Evolutionary conservation across 148 eudicot genomes (phyloP).

Genomic region (Rhododendron kiyosumense): DNA sequence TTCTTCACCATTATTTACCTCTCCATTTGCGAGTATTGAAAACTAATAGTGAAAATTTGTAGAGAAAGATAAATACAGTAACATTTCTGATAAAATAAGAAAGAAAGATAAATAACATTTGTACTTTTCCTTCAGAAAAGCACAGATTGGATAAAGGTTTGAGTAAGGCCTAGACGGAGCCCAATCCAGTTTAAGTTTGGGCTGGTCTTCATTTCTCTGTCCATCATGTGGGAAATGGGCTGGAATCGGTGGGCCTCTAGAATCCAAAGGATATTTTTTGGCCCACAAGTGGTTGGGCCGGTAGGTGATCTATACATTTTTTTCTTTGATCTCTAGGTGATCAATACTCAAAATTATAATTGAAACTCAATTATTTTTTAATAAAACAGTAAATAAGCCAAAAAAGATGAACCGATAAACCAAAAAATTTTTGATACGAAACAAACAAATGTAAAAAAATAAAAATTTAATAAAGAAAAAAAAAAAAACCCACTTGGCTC

Average conservation of each 20-base stretch:
- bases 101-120: background rate
- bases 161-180: background rate
- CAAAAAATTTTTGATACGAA: no score
- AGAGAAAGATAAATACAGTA: background rate
- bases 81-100: background rate
- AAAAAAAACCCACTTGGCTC: no score
- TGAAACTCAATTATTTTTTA: no score
- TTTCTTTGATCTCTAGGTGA: no score
- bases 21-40: background rate
- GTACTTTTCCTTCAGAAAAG: background rate
- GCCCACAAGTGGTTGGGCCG: background rate
- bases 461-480: no score
- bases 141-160: background rate
- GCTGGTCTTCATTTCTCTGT: background rate
- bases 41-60: background rate
- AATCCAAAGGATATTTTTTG: background rate
- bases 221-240: background rate
- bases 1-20: background rate
- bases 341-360: no score
- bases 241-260: background rate
- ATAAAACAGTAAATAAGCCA: no score
- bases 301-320: background rate
- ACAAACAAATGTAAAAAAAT: no score
- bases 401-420: no score
- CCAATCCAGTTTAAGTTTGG: background rate